phyloP scores from a whole-genome alignment of 768 basidiomycete species.

The Fomitopsis pulvina region DNA sequence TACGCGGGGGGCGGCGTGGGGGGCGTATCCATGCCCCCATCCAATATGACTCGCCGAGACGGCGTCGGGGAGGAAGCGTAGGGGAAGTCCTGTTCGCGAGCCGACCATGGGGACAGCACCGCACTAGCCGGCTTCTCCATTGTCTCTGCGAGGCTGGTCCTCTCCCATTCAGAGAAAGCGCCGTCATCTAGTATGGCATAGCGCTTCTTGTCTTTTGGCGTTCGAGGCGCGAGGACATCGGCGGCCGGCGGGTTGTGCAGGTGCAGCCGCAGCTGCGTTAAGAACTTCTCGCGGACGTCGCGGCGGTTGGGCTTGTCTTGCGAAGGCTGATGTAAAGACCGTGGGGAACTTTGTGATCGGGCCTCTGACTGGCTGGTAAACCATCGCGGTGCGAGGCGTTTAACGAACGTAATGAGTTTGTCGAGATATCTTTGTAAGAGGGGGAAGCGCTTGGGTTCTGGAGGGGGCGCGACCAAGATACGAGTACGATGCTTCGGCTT shows the following conservation, averaged over 20 bases:
- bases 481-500: background rate
- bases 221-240: background rate
- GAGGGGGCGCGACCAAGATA: background rate
- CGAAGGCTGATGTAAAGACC: background rate
- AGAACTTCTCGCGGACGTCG: slow-evolving; percentile 5
- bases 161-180: background rate
- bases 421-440: background rate
- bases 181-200: slow-evolving; percentile 10
- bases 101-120: slow-evolving; percentile 21
- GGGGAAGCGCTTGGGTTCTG: slow-evolving; percentile 3
- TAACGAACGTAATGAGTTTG: background rate
- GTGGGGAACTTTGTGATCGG: slow-evolving; percentile 2
- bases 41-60: background rate
- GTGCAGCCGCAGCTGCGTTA: slow-evolving; percentile 12
- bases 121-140: slow-evolving; percentile 13
- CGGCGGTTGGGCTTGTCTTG: slow-evolving; percentile 11
- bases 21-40: slow-evolving; percentile 6
- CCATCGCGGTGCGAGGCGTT: background rate
- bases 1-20: slow-evolving; percentile 20
- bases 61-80: slow-evolving; percentile 9
- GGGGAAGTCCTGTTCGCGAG: slow-evolving; percentile 16
- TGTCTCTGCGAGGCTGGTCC: slow-evolving; percentile 4
- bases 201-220: slow-evolving; percentile 2
- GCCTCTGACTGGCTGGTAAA: background rate
- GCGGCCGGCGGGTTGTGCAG: slow-evolving; percentile 11